These are phyloP conservation scores for Calocybe cyanea DNA, from an alignment of 768 basidiomycete genomes.

Conservation along the genomic window DNA sequence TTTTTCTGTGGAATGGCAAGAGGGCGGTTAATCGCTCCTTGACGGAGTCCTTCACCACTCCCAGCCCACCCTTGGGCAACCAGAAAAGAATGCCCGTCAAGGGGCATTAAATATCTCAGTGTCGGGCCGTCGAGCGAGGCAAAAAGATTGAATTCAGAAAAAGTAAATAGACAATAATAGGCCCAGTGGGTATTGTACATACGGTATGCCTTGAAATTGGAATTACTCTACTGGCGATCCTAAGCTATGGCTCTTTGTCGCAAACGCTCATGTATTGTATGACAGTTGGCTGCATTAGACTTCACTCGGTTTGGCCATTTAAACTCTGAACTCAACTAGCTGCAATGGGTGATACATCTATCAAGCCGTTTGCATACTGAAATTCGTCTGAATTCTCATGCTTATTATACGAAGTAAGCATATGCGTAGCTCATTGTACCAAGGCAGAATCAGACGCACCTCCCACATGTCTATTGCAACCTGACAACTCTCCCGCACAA, in stretches of 20 bases:
- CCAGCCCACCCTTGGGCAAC: conserved; percentile 87
- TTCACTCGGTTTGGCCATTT: too few species aligned
- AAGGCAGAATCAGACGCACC: conserved; percentile 46
- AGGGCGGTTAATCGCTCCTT: conserved; percentile 75
- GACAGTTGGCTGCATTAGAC: too few species aligned
- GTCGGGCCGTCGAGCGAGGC: too few species aligned
- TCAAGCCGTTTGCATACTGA: conserved; percentile 62
- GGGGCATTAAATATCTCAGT: conserved; percentile 42
- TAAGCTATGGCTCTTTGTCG: too few species aligned
- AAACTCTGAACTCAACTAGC: conserved; percentile 5
- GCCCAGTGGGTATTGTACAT: too few species aligned
- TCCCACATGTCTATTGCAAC: conserved; percentile 98
- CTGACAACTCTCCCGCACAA: conserved; percentile 94
- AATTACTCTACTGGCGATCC: too few species aligned
- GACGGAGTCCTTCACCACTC: conserved; percentile 78
- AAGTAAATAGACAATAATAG: too few species aligned
- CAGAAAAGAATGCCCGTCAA: conserved; percentile 70
- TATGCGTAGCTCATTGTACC: neutral
- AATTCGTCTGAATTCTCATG: conserved; percentile 80
- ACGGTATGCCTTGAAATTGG: too few species aligned
- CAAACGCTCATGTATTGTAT: too few species aligned
- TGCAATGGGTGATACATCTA: conserved; percentile 7
- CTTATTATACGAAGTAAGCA: conserved; percentile 29
- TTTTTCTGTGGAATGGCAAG: conserved; percentile 81
- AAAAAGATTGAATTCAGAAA: too few species aligned